Percentiles rank a stretch among this genome's conserved stretches.
Conservation (phyloP, 2,329 filamentous ascomycete species). For the Neopestalotiopsis rosae region DNA sequence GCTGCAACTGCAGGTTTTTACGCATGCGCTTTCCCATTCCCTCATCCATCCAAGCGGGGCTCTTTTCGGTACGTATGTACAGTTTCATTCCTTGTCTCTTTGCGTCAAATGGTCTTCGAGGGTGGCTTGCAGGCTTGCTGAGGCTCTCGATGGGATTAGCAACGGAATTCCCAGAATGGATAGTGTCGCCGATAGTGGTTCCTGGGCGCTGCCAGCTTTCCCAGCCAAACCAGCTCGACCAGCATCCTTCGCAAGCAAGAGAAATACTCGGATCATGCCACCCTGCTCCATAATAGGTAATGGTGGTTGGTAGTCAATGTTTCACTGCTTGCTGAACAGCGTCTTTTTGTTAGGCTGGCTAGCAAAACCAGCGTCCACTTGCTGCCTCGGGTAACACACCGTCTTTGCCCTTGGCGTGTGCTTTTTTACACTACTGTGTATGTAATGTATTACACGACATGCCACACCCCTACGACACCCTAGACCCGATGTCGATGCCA, state of each 20-base stretch:
- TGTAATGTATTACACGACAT: background rate
- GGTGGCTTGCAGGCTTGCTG: background rate
- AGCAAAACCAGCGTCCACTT: background rate
- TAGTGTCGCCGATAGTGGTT: slow-evolving; percentile 15
- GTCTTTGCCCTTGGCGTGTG: background rate
- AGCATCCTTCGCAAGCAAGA: slow-evolving; percentile 6
- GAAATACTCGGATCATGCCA: background rate
- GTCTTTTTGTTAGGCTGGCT: background rate
- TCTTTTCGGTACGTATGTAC: background rate
- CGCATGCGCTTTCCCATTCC: too few species aligned
- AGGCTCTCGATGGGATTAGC: slow-evolving; percentile 13
- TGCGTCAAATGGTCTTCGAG: background rate
- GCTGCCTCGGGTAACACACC: slow-evolving; percentile 1
- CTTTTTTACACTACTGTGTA: background rate
- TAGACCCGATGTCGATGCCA: background rate
- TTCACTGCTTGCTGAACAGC: background rate
- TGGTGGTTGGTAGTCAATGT: background rate
- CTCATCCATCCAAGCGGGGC: background rate
- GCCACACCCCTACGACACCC: background rate
- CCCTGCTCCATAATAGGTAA: slow-evolving; percentile 1
- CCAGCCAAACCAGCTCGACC: too few species aligned
- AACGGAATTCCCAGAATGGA: slow-evolving; percentile 4
- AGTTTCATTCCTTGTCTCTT: background rate
- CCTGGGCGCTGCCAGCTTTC: background rate
- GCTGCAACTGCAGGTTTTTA: background rate